These are phyloP conservation scores for Eucalyptus regnans DNA, from an alignment of 345 rosid species.

Conservation along the genomic window DNA sequence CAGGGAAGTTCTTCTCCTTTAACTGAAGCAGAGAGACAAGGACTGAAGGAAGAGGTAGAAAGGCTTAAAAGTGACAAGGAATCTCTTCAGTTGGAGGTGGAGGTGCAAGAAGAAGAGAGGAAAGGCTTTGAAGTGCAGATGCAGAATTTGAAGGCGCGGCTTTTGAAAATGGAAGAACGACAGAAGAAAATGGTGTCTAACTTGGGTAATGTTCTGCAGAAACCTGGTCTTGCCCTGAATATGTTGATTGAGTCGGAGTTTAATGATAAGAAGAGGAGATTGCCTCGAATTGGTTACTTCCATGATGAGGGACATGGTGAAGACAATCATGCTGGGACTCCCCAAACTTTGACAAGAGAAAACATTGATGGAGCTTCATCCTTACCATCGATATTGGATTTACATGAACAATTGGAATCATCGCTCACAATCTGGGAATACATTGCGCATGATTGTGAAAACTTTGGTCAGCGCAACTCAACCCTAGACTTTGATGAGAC, in stretches of 20 bases:
- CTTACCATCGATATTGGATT: conserved; percentile 29
- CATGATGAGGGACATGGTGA: conserved; percentile 21
- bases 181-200: conserved; percentile 47
- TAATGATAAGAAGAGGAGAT: conserved; percentile 60
- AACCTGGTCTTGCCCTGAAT: conserved; percentile 53
- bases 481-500: conserved; percentile 60
- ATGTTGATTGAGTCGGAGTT: conserved; percentile 37
- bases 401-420: conserved; percentile 52
- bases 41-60: conserved; percentile 49
- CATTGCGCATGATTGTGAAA: conserved; percentile 21
- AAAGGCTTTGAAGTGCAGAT: conserved; percentile 46
- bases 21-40: conserved; percentile 56
- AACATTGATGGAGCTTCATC: conserved; percentile 14
- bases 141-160: conserved; percentile 44
- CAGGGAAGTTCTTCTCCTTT: conserved; percentile 34
- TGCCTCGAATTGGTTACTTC: conserved; percentile 34
- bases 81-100: conserved; percentile 33
- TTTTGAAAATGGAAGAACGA: conserved; percentile 43
- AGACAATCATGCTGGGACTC: conserved; percentile 20
- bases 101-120: conserved; percentile 43
- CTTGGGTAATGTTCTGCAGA: conserved; percentile 41
- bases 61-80: conserved; percentile 50
- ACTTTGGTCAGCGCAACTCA: conserved; percentile 9
- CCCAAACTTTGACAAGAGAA: conserved; percentile 18
- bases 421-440: conserved; percentile 68